Base-by-base conservation (phyloP, 805 yeast species). In the Schizosaccharomyces lindneri region DNA sequence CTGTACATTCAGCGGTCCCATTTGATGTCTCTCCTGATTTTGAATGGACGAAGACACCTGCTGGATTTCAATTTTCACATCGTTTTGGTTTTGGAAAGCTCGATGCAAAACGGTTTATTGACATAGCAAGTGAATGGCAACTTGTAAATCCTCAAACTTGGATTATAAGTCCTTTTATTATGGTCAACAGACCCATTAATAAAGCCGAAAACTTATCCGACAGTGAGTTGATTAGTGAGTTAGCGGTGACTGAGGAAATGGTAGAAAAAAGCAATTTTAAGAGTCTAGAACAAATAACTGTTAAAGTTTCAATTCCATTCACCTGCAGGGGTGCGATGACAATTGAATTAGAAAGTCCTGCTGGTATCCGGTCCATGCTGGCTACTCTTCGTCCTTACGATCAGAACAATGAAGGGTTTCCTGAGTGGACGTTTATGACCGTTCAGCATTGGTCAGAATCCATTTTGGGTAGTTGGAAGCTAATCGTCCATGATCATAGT, bases 361-460 rank as follows among this genome's bases (percentile, higher is more conserved):
- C 71, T 41, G 95, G 95, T 0, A 76, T 85, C 39, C 73, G 73
- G 7, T 87, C 95, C 21, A 79, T 81, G 57, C 75, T 93, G 64
- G 96, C 93, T 0, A 78, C 81, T 29, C 75, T 76, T 21, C 78
- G 98, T 66, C 72, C 72, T 5, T 65, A 72, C 21, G 98, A 93
- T 70, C 65, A 63, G 7, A 75, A 81, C 5, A 64, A 66, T 1
- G 74, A 69, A 0, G 95, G 95, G 0, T 84, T 87, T 65, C 66
- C 69, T 4, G 76, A 84, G 66, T 93, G 98, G 98, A 85, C 86
- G 1, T 93, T 93, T 69, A 87, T 89, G 87, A 79, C 90, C 11
- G 97, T 93, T n/a, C 97, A 95, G 0, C 97, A 93, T 70, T 93
- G 97, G 97, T 96, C 96, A 48, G 89, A 84, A 66, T 60, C 69